Evolutionary conservation across 1,139 yeast species (phyloP).

Genomic region (Fermentozyma sake): DNA sequence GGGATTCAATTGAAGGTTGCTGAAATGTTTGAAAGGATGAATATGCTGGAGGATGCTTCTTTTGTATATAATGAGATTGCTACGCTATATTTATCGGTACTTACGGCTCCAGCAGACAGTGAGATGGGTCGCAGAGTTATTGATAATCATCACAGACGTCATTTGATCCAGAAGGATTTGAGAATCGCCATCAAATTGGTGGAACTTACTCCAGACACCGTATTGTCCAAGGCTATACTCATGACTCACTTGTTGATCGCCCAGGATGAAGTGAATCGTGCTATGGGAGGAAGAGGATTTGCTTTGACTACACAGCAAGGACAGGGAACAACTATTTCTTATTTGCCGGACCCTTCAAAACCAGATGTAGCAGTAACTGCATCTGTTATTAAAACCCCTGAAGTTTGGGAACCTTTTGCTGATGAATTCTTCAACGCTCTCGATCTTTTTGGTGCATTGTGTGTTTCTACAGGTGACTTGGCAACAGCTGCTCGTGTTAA

Average conservation of each 20-base stretch:
- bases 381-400: constrained; percentile 29
- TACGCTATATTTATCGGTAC: constrained; percentile 55
- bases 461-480: constrained; percentile 63
- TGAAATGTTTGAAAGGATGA: constrained; percentile 75
- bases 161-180: constrained; percentile 66
- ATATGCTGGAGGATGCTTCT: constrained; percentile 58
- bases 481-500: constrained; percentile 60
- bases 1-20: constrained; percentile 84
- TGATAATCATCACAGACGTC: constrained; percentile 40
- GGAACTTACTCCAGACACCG: constrained; percentile 43
- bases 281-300: constrained; percentile 1
- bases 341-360: constrained; percentile 3
- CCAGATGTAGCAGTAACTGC: background rate
- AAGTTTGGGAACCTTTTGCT: constrained; percentile 66
- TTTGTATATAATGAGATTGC: constrained; percentile 65
- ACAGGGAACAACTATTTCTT: background rate
- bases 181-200: constrained; percentile 66
- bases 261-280: constrained; percentile 46
- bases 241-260: constrained; percentile 64
- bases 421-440: constrained; percentile 74
- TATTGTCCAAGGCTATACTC: constrained; percentile 54
- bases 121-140: constrained; percentile 18
- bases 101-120: constrained; percentile 31
- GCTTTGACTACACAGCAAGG: background rate
- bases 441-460: constrained; percentile 65